phyloP scores from a whole-genome alignment of 225 moss, liverwort and hornwort species.

The Neckera pumila region DNA sequence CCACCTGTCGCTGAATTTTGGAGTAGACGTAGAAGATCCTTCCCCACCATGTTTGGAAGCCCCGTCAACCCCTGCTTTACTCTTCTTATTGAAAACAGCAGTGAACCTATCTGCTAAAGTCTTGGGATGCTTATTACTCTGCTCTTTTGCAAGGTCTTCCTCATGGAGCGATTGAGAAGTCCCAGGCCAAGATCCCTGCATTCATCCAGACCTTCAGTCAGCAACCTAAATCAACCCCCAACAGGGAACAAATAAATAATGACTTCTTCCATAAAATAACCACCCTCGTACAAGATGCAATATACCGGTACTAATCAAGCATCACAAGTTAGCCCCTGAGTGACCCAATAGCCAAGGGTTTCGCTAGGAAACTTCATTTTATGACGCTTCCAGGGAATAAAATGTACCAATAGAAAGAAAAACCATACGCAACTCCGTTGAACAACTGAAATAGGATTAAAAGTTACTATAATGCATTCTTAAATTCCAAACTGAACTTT shows the following conservation, averaged over 20 bases:
- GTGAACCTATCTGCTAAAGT: conserved; percentile 54
- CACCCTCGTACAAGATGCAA: background rate
- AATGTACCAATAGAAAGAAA: background rate
- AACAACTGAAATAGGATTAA: background rate
- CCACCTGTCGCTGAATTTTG: conserved; percentile 28
- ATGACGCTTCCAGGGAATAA: background rate
- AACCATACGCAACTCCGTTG: background rate
- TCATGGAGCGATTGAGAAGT: conserved; percentile 18
- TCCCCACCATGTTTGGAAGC: conserved; percentile 18
- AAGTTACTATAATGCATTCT: background rate
- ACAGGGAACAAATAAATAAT: background rate
- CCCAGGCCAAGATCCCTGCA: conserved; percentile 25
- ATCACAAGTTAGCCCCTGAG: background rate
- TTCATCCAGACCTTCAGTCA: background rate
- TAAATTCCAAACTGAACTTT: background rate
- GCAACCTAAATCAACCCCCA: background rate
- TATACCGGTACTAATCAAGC: background rate
- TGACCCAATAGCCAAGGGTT: background rate
- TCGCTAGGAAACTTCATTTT: too few species aligned
- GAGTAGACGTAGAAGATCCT: conserved; percentile 20
- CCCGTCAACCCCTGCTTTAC: conserved; percentile 11
- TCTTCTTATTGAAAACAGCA: conserved; percentile 56
- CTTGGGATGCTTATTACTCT: conserved; percentile 20
- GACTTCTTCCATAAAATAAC: background rate
- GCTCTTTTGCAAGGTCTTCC: conserved; percentile 40